Evolutionary conservation across 164 flowering plant species (phyloP).

Genomic region (Nymphaea colorata): DNA sequence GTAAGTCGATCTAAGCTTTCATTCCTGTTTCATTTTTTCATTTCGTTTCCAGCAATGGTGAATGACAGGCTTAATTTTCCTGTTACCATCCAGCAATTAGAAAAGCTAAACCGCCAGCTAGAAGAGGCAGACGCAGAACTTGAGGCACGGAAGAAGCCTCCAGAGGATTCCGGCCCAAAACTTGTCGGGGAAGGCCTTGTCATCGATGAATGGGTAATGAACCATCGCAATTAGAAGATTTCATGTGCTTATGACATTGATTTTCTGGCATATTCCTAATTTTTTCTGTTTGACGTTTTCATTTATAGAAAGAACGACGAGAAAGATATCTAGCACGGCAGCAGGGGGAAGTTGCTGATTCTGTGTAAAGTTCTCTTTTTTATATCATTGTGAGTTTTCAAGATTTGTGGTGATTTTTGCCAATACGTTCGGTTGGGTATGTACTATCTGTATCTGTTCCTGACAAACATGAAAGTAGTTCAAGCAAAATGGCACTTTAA

Average conservation of each 20-base stretch:
- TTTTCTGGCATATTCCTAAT: background rate
- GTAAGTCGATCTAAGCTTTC: conserved; percentile 29
- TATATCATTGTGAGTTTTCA: conserved; percentile 5
- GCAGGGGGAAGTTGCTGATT: conserved; percentile 72
- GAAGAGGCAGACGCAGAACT: conserved; percentile 91
- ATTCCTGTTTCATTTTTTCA: background rate
- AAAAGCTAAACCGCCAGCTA: conserved; percentile 71
- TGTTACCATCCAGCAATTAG: conserved; percentile 42
- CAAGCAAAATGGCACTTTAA: background rate
- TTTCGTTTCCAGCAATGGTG: background rate
- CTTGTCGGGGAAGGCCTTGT: conserved; percentile 93
- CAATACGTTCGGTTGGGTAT: background rate
- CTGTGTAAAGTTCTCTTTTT: conserved; percentile 26
- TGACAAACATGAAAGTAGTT: background rate
- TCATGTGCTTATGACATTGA: background rate
- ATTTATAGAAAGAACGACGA: conserved; percentile 65
- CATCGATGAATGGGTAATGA: conserved; percentile 80
- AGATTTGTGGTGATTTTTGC: background rate
- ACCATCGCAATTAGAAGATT: background rate
- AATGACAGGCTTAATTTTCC: background rate
- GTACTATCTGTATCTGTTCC: background rate
- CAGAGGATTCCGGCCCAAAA: conserved; percentile 57
- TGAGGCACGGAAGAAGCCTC: conserved; percentile 82
- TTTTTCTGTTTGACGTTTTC: background rate
- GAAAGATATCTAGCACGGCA: conserved; percentile 87